Evolutionary conservation across 352 stramenopile species (phyloP).

Genomic region (Achlya hypogyna): DNA sequence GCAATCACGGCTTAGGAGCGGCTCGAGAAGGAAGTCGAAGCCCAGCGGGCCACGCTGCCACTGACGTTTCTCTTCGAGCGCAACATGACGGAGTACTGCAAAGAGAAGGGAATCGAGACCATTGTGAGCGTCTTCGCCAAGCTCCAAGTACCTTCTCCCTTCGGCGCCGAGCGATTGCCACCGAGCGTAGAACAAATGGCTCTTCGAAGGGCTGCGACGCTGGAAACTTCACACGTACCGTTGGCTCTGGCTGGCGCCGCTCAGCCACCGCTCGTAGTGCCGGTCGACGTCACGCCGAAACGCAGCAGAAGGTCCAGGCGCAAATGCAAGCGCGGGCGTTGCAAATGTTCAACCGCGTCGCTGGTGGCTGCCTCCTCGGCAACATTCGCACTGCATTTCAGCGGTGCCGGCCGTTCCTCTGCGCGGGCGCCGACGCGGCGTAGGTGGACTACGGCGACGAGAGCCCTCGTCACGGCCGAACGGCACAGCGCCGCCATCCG

Average conservation of each 20-base stretch:
- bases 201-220: conserved; percentile 7
- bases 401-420: conserved; percentile 4
- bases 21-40: conserved; percentile 35
- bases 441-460: conserved; percentile 25
- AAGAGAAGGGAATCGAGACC: conserved; percentile 36
- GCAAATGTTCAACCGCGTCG: conserved; percentile 2
- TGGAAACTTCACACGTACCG: conserved; percentile 14
- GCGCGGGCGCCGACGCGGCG: conserved; percentile 37
- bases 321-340: conserved; percentile 8
- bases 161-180: too few species aligned
- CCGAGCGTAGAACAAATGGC: conserved; percentile 34
- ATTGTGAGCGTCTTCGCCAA: conserved; percentile 62
- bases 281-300: conserved; percentile 1
- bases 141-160: conserved; percentile 44
- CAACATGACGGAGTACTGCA: conserved; percentile 50
- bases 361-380: conserved; percentile 3
- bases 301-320: background rate
- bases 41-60: conserved; percentile 45
- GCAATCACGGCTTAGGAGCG: conserved; percentile 22
- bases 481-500: conserved; percentile 26
- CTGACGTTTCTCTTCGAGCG: conserved; percentile 69
- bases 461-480: conserved; percentile 22
- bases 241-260: conserved; percentile 19
- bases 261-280: conserved; percentile 13
- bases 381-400: background rate